Conservation (phyloP, 164 flowering plant species). For the Macadamia integrifolia region DNA sequence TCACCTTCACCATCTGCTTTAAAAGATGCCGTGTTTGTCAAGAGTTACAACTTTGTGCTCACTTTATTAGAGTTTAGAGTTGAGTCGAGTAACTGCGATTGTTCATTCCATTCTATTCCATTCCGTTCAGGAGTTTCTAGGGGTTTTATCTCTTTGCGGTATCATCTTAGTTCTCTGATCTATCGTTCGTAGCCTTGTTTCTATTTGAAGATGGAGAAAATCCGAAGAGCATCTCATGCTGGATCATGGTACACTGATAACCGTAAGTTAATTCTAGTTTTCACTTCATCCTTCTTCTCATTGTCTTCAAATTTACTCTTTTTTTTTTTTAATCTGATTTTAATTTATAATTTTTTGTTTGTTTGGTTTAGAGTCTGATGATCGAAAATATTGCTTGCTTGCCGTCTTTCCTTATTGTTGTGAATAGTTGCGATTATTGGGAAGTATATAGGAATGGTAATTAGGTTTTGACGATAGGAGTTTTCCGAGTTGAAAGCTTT, state of each 20-base stretch:
- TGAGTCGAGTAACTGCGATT: neutral
- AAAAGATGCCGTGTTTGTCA: neutral
- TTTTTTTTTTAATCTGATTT: neutral
- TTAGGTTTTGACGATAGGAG: too few species aligned
- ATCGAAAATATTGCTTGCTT: neutral
- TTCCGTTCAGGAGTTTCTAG: neutral
- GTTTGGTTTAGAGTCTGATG: neutral
- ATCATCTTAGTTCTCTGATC: neutral
- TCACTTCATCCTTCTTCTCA: neutral
- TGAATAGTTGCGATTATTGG: neutral
- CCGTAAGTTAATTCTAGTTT: slow-evolving; percentile 39
- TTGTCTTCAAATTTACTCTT: neutral
- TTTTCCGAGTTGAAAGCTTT: too few species aligned
- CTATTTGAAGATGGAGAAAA: slow-evolving; percentile 39
- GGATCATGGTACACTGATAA: slow-evolving; percentile 97
- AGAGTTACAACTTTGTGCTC: neutral
- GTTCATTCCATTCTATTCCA: neutral
- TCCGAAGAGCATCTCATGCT: slow-evolving; percentile 85
- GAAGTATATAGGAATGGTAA: neutral
- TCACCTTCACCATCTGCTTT: neutral
- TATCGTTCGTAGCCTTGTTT: neutral
- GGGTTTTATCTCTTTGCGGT: neutral
- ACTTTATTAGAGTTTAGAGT: neutral
- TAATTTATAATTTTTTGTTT: neutral
- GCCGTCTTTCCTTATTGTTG: neutral